Percentiles rank a stretch among this genome's conserved stretches.
Conservation (phyloP, 495 filamentous ascomycete species). For the Hypoxylon rickii region DNA sequence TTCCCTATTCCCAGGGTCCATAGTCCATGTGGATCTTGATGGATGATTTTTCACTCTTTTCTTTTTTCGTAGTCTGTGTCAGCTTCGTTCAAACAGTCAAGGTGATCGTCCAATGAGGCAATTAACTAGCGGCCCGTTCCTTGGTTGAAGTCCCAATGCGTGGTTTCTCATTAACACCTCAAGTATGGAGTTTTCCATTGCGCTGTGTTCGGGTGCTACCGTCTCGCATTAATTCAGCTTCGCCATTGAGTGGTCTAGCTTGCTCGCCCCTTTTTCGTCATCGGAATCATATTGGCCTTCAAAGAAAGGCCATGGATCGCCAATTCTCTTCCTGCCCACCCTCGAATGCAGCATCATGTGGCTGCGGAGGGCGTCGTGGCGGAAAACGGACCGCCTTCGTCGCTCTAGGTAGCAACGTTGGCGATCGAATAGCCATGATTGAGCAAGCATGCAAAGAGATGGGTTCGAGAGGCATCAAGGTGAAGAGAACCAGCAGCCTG, state of each 20-base stretch:
- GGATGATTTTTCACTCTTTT: too few species aligned
- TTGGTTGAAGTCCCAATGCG: constrained; percentile 23
- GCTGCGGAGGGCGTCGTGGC: constrained; percentile 7
- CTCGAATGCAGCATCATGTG: constrained; percentile 1
- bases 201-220: constrained; percentile 19
- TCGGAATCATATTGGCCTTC: neutral
- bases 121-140: constrained; percentile 9
- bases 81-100: constrained; percentile 13
- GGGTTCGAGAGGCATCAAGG: constrained; percentile 67
- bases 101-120: constrained; percentile 17
- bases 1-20: neutral
- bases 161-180: constrained; percentile 22
- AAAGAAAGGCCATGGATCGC: constrained; percentile 14
- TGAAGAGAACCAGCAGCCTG: constrained; percentile 81
- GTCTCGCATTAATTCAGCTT: constrained; percentile 4
- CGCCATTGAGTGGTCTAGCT: neutral
- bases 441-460: constrained; percentile 80
- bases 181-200: constrained; percentile 35
- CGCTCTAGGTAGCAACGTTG: constrained; percentile 91
- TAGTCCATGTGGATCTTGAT: too few species aligned
- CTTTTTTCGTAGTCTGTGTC: constrained; percentile 9
- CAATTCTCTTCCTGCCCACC: constrained; percentile 19
- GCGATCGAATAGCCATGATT: constrained; percentile 81
- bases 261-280: neutral
- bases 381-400: constrained; percentile 65